These are phyloP conservation scores for Circinella minor DNA, from an alignment of 371 early-diverging fungal genomes.

Conservation along the genomic window DNA sequence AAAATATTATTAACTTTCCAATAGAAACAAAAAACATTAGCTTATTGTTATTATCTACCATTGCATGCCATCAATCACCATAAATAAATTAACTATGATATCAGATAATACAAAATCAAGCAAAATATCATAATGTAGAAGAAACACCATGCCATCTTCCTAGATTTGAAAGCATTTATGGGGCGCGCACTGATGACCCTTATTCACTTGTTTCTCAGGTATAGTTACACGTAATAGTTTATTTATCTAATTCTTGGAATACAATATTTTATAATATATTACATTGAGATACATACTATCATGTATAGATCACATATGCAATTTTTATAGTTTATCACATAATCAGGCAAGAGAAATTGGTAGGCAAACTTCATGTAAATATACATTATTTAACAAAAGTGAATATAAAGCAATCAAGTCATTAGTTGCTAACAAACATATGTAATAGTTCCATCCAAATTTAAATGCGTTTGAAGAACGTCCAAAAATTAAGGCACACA, in stretches of 20 bases:
- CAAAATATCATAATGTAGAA: neutral
- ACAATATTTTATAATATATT: no score
- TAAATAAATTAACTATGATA: neutral
- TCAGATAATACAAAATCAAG: neutral
- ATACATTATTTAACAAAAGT: neutral
- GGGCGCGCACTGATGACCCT: neutral
- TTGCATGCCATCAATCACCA: neutral
- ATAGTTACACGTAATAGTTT: neutral
- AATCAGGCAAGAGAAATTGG: no score
- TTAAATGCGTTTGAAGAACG: neutral
- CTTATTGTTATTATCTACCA: no score
- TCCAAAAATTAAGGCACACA: neutral
- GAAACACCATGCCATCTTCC: neutral
- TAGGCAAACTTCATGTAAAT: no score
- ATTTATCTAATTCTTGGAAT: neutral
- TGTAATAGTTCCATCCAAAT: neutral
- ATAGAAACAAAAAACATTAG: no score
- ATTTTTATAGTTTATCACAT: no score
- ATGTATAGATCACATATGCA: no score
- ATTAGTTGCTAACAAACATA: no score
- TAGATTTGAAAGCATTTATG: neutral
- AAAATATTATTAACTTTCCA: neutral
- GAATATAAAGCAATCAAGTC: neutral
- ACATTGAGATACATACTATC: no score
- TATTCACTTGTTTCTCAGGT: neutral